phyloP scores from a whole-genome alignment of 306 rosid species.

The Trifolium dubium region DNA sequence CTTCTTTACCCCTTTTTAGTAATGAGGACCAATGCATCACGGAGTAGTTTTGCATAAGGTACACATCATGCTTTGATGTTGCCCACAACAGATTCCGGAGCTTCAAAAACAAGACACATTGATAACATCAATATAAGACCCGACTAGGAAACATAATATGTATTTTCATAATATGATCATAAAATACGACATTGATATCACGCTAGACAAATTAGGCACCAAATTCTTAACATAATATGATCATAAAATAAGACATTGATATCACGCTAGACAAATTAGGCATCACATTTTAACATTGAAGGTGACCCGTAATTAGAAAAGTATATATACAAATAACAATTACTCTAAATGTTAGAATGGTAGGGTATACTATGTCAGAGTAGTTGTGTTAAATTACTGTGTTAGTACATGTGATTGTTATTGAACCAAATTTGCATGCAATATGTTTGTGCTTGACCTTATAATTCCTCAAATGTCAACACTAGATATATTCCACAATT shows the following conservation, averaged over 20 bases:
- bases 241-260: slow-evolving; percentile 12
- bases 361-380: not conserved
- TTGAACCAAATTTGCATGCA: not conserved
- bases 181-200: too few species aligned
- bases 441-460: not conserved
- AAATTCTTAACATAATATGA: not conserved
- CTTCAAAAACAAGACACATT: slow-evolving; percentile 55
- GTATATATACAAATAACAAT: slow-evolving; percentile 6
- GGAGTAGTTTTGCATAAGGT: slow-evolving; percentile 91
- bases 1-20: slow-evolving; percentile 73
- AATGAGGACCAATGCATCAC: slow-evolving; percentile 91
- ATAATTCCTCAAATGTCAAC: slow-evolving; percentile 12
- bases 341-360: slow-evolving; percentile 3
- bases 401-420: slow-evolving; percentile 6
- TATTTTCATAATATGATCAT: not conserved
- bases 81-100: slow-evolving; percentile 91
- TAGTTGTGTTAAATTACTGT: slow-evolving; percentile 9
- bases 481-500: slow-evolving; percentile 4
- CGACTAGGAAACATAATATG: not conserved
- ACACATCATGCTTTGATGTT: slow-evolving; percentile 94
- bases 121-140: slow-evolving; percentile 43
- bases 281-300: slow-evolving; percentile 25
- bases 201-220: too few species aligned
- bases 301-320: not conserved
- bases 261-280: slow-evolving; percentile 15